phyloP scores from a whole-genome alignment of 1,284 basidiomycete genomes.

The Waitea zeae region DNA sequence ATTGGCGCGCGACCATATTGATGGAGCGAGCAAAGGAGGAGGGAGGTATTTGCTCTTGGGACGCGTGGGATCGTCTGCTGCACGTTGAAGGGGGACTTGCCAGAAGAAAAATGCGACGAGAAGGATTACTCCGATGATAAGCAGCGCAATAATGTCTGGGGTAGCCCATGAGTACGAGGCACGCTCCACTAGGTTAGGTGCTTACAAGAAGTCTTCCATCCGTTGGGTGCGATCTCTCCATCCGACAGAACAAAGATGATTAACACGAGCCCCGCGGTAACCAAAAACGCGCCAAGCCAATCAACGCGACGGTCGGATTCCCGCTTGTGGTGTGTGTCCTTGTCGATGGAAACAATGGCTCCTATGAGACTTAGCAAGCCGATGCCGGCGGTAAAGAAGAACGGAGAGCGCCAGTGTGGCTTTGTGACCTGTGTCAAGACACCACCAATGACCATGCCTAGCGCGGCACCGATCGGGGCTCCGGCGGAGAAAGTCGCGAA shows the following conservation, averaged over 20 bases:
- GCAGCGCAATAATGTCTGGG: conserved; percentile 39
- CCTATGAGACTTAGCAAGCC: conserved; percentile 28
- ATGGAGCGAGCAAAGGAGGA: conserved; percentile 55
- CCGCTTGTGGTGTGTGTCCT: conserved; percentile 14
- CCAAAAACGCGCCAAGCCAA: conserved; percentile 32
- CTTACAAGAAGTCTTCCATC: conserved; percentile 67
- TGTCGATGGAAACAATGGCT: conserved; percentile 36
- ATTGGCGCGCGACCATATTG: conserved; percentile 51
- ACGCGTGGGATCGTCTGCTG: conserved; percentile 13
- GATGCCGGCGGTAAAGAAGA: conserved; percentile 36
- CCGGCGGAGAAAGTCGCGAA: conserved; percentile 70
- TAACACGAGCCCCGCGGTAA: conserved; percentile 31
- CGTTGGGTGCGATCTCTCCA: conserved; percentile 46
- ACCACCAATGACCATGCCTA: conserved; percentile 56
- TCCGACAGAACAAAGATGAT: conserved; percentile 44
- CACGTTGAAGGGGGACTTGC: conserved; percentile 44
- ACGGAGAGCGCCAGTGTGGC: conserved; percentile 44
- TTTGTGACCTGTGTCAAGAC: conserved; percentile 47
- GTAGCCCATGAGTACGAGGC: background rate
- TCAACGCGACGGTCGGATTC: conserved; percentile 19
- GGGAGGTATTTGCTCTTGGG: no score
- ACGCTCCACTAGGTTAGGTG: no score
- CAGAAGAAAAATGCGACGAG: conserved; percentile 46
- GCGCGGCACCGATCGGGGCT: conserved; percentile 58
- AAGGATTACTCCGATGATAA: conserved; percentile 45